Evolutionary conservation across 2,329 filamentous ascomycete species (phyloP), one percentile per base, ranked within the genome.

Genomic region (Beauveria rudraprayagi): DNA sequence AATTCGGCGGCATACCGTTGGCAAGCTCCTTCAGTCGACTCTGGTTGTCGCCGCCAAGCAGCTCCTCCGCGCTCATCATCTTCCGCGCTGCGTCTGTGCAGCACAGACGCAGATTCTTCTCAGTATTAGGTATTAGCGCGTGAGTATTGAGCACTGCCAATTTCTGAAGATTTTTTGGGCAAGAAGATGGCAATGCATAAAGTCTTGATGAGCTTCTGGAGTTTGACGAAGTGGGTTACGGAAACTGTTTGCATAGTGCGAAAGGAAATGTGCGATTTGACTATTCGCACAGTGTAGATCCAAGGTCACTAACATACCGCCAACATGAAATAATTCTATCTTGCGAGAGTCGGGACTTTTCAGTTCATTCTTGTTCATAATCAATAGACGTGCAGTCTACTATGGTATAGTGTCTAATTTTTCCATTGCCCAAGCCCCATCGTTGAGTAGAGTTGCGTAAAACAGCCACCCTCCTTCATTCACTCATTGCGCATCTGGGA

Each of bases 401-500:
- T 14, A 22, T 58, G 56, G 46, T 58, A 58, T 51, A 51, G 30
- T 48, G 40, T 58, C 22, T 41, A 58, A 43, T 24, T 58, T 58
- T 58, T 43, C 4, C 28, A 26, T 26, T 1, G 5, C 28, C 26
- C 43, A 26, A 30, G 7, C 26, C n/a, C 2, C 28, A n/a, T 56
- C 14, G 17, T n/a, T 44, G 54, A 40, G 55, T n/a, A 40, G 44
- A 14, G 22, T 4, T 26, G 43, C 16, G 24, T 4, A 14, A 47
- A 40, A 19, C 30, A 26, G 41, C 41, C 26, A 4, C 30, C 7
- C 52, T 41, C 11, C 14, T 40, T 30, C 17, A 28, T 2, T 7
- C 34, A n/a, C 10, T 41, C 9, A 60, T 52, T 47, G 22, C 14
- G 54, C 53, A 40, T 61, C 60, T 16, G 60, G 60, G 22, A 81